Evolutionary conservation across 306 rosid species (phyloP).

Genomic region (Rosa rugosa): DNA sequence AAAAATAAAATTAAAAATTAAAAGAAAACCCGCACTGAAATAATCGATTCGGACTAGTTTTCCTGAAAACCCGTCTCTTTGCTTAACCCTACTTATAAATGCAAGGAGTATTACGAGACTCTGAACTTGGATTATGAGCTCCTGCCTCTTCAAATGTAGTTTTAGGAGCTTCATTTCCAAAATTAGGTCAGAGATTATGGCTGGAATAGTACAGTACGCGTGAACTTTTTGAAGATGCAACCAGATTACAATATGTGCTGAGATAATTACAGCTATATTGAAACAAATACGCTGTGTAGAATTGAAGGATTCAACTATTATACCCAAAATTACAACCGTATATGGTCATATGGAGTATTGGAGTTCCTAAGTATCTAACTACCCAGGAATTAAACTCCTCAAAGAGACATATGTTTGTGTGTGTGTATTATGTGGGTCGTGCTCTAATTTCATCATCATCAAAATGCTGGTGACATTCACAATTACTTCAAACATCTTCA

Average conservation of each 20-base stretch:
- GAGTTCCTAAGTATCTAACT: neutral
- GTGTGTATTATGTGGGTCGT: neutral
- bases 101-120: no score
- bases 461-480: neutral
- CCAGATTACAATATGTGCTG: neutral
- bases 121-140: no score
- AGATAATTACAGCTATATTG: neutral
- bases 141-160: no score
- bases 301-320: neutral
- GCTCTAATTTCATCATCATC: conserved; percentile 23
- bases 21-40: no score
- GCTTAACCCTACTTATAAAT: no score
- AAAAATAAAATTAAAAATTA: no score
- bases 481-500: conserved; percentile 29
- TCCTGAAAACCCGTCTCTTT: no score
- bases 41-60: no score
- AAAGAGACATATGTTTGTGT: neutral
- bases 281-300: neutral
- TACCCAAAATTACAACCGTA: neutral
- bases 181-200: no score
- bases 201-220: no score
- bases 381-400: neutral
- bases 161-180: no score
- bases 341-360: neutral
- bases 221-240: neutral